Base-by-base conservation (phyloP, 352 stramenopile species). In the Aphanomyces cochlioides region DNA sequence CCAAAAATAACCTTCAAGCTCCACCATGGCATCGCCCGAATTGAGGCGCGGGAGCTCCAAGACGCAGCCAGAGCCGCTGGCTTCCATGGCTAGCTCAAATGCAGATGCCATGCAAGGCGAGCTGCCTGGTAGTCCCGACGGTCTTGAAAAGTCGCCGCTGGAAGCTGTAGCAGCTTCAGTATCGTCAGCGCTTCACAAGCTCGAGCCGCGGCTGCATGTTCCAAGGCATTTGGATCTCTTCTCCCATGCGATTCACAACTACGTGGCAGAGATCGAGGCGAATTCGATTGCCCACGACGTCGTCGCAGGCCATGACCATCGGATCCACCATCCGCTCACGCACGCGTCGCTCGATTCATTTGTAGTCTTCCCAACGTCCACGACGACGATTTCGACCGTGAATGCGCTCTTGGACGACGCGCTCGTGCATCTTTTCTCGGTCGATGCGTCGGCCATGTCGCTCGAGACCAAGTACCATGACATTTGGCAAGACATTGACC, bases 381-480 rank as follows among this genome's bases (percentile, higher is more conserved):
- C 59, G 39, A 53, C 38, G 41, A 28, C 28, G 28, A 13, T 67
- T 3, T 67, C 59, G 7, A 67, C 59, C 2, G 59, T 67, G 15
- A 54, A 48, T 7, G 47, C 59, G 40, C 59, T 67, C 5, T 34
- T 67, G 7, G 21, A 54, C 40, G 59, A 67, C 37, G 59, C 59
- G 41, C 37, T 67, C 4, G 4, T 57, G 5, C 59, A 56, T 34
- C 7, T 50, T 7, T 45, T 17, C 39, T 54, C 7, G n/a, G 41
- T 21, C 59, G 21, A 15, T 12, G 5, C 43, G 39, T 40, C 39
- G 41, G 43, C 43, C 59, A 56, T 15, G n/a, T 21, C 59, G 10
- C 59, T 67, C 41, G 43, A 67, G 8, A 45, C 54, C 59, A 67
- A 67, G 28, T 67, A 67, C 43, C 17, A n/a, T 36, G 59, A 67